Evolutionary conservation across 2,329 filamentous ascomycete genomes (phyloP).

Genomic region (Dactylellina parvicollis): DNA sequence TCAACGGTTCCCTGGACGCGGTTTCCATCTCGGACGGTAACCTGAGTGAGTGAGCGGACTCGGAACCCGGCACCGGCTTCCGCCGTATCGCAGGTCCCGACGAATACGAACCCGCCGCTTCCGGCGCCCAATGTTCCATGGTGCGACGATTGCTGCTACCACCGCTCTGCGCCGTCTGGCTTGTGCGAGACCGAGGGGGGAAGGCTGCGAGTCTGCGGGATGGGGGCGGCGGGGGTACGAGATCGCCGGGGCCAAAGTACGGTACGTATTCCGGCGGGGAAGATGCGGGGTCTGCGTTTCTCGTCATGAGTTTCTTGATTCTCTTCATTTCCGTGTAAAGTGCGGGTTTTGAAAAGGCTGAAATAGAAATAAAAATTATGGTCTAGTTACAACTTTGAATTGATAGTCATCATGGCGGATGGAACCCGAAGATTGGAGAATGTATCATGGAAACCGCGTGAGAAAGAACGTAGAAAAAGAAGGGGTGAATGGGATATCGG

Average conservation of each 20-base stretch:
- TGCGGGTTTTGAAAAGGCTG: too few species aligned
- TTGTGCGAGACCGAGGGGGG: constrained; percentile 1
- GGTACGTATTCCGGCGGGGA: too few species aligned
- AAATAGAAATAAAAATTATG: too few species aligned
- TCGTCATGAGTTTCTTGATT: too few species aligned
- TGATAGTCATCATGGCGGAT: too few species aligned
- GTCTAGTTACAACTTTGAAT: too few species aligned
- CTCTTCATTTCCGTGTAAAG: too few species aligned
- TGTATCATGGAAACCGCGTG: background rate
- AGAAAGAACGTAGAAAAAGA: background rate
- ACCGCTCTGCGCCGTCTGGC: background rate
- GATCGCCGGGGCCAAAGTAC: too few species aligned
- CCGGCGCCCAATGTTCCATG: constrained; percentile 28
- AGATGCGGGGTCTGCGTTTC: too few species aligned
- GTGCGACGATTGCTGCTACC: background rate
- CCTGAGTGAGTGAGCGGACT: background rate
- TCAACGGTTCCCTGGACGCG: background rate
- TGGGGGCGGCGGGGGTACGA: too few species aligned
- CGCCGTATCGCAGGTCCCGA: constrained; percentile 4
- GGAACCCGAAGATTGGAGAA: too few species aligned
- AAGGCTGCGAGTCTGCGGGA: background rate
- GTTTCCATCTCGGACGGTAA: background rate
- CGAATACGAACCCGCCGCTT: background rate
- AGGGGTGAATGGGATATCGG: too few species aligned
- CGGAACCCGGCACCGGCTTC: constrained; percentile 8